Conservation (phyloP, 345 rosid genomes). For the Hevea brasiliensis region DNA sequence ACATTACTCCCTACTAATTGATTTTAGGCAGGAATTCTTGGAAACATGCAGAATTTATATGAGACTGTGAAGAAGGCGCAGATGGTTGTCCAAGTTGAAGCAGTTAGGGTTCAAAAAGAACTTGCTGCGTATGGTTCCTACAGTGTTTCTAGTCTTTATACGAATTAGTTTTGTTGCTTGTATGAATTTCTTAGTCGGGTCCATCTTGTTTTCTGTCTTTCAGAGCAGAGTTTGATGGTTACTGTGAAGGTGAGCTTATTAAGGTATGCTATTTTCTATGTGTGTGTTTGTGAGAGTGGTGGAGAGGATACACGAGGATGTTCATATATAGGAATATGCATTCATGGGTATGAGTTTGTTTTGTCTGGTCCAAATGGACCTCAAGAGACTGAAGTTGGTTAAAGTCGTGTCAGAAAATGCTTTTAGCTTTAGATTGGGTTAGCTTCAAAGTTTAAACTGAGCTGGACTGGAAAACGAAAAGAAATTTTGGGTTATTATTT, state of each 20-base stretch:
- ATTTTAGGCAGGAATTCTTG: conserved; percentile 82
- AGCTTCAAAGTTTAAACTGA: neutral
- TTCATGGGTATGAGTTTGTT: neutral
- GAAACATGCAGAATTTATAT: conserved; percentile 86
- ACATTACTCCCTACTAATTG: conserved; percentile 22
- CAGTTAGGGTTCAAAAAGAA: conserved; percentile 88
- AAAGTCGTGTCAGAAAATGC: neutral
- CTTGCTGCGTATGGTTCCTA: conserved; percentile 65
- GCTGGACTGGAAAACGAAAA: neutral
- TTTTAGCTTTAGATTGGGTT: neutral
- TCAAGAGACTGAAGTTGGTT: neutral
- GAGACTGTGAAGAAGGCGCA: conserved; percentile 97
- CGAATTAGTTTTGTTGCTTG: conserved; percentile 3
- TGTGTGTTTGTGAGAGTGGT: neutral
- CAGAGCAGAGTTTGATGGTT: conserved; percentile 96
- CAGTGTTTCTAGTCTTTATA: conserved; percentile 1
- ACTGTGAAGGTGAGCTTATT: conserved; percentile 91
- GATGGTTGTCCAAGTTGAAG: conserved; percentile 96
- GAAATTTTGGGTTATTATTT: neutral
- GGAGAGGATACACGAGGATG: neutral
- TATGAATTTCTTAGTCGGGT: conserved; percentile 19
- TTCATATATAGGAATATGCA: neutral
- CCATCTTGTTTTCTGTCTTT: conserved; percentile 24
- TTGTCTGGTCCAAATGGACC: neutral
- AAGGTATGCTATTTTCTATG: conserved; percentile 48